A percentile compares a stretch with the other conserved stretches of the same genome.
Conservation (phyloP, 805 yeast species). For the Sugiyamaella boreocaroliniensis region DNA sequence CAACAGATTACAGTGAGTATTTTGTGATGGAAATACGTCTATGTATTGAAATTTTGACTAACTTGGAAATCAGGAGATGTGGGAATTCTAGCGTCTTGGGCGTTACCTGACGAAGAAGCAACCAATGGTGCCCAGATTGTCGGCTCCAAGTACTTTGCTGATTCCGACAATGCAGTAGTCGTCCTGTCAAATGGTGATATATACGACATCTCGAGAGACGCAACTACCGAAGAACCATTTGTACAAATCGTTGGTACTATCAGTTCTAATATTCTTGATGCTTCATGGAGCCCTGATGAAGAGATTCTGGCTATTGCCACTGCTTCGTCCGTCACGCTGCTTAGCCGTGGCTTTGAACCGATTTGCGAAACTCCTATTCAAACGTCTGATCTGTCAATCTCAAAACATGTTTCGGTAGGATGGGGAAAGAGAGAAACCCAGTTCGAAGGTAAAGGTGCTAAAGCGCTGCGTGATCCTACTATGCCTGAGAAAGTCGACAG, state of each 20-base stretch:
- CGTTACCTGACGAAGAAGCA: constrained; percentile 11
- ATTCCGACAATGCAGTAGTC: constrained; percentile 56
- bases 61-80: constrained; percentile 51
- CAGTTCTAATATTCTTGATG: constrained; percentile 65
- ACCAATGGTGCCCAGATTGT: constrained; percentile 28
- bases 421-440: constrained; percentile 99
- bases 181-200: constrained; percentile 75
- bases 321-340: constrained; percentile 47
- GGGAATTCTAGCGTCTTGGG: constrained; percentile 54
- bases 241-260: constrained; percentile 78
- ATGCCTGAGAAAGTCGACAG: constrained; percentile 63
- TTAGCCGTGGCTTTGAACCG: constrained; percentile 75
- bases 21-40: neutral
- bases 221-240: constrained; percentile 45
- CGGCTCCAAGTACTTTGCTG: constrained; percentile 63
- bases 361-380: constrained; percentile 56
- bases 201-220: constrained; percentile 44
- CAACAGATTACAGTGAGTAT: constrained; percentile 46
- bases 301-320: constrained; percentile 73
- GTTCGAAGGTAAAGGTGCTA: constrained; percentile 89
- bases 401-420: constrained; percentile 90
- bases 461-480: constrained; percentile 75
- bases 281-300: constrained; percentile 87
- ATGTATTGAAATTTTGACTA: too few species aligned
- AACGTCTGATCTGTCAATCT: constrained; percentile 56